Conservation (phyloP, 1,284 basidiomycete genomes). For the Coniferiporia weirii region DNA sequence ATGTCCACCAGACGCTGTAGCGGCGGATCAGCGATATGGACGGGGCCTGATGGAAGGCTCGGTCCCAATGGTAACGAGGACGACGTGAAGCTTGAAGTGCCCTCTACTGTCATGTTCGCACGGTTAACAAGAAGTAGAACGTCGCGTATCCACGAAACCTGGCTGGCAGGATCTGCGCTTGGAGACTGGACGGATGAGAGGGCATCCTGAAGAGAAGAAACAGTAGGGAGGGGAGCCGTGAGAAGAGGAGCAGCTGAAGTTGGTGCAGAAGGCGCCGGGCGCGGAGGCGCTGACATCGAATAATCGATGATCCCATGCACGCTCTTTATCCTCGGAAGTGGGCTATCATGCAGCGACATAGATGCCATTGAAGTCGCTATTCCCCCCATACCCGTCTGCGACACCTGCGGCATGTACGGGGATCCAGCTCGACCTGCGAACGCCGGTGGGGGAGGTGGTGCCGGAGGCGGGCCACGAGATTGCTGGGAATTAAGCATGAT, state of each 20-base stretch:
- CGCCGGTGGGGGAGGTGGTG: constrained; percentile 21
- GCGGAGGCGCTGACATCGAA: background rate
- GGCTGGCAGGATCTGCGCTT: constrained; percentile 48
- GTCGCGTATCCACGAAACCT: constrained; percentile 75
- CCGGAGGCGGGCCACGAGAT: constrained; percentile 18
- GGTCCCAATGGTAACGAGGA: background rate
- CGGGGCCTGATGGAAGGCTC: constrained; percentile 38
- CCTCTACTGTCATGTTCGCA: constrained; percentile 27
- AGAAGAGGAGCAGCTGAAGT: constrained; percentile 36
- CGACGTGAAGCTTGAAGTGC: constrained; percentile 32
- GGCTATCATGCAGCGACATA: background rate
- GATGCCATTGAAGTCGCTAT: constrained; percentile 13
- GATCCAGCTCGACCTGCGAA: constrained; percentile 20
- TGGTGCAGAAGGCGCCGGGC: constrained; percentile 25
- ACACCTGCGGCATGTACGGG: constrained; percentile 20
- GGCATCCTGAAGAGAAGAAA: constrained; percentile 46
- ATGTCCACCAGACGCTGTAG: constrained; percentile 59
- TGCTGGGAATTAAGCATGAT: constrained; percentile 15
- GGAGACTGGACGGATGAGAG: constrained; percentile 44
- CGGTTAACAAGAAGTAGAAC: constrained; percentile 76
- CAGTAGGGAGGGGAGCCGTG: constrained; percentile 57
- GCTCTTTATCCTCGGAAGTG: background rate
- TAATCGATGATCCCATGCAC: background rate
- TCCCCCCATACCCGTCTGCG: constrained; percentile 22
- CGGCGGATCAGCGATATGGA: constrained; percentile 54